These are phyloP conservation scores for Colletotrichum gigasporum DNA, from an alignment of 2,329 filamentous ascomycete genomes.

Conservation along the genomic window DNA sequence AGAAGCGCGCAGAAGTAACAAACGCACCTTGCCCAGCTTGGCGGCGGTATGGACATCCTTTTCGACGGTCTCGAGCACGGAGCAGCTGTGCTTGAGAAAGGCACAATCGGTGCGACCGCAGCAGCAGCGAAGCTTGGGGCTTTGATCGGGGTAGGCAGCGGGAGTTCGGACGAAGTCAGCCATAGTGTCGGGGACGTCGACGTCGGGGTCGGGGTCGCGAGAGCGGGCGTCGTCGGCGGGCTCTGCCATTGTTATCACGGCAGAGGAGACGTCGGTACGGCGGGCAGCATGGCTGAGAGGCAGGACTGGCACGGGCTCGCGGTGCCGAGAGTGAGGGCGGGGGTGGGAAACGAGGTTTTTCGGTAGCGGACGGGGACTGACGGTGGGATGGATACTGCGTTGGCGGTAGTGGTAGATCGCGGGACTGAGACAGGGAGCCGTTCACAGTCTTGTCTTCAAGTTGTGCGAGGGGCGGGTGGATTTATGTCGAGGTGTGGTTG, in stretches of 20 bases:
- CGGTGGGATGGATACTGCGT: not conserved
- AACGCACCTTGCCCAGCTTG: constrained; percentile 88
- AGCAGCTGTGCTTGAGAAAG: constrained; percentile 82
- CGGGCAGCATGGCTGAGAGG: constrained; percentile 26
- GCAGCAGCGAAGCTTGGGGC: constrained; percentile 73
- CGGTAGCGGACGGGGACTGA: not conserved
- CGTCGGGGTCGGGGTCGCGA: constrained; percentile 15
- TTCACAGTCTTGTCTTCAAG: not conserved
- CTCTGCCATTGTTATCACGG: constrained; percentile 31
- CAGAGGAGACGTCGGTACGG: constrained; percentile 14
- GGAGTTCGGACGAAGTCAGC: constrained; percentile 30
- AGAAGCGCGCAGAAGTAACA: constrained; percentile 31
- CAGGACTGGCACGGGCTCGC: constrained; percentile 8
- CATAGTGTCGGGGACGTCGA: constrained; percentile 26
- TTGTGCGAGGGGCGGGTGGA: constrained; percentile 9
- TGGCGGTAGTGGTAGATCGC: too few relatives aligned
- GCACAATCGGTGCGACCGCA: constrained; percentile 84
- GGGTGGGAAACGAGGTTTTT: constrained; percentile 11
- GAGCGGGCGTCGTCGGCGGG: constrained; percentile 16
- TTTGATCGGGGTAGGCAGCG: constrained; percentile 28
- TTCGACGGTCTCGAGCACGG: constrained; percentile 82
- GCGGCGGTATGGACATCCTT: constrained; percentile 89
- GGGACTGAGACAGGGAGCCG: not conserved
- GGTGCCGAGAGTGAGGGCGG: constrained; percentile 4
- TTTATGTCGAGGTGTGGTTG: constrained; percentile 19